Evolutionary conservation across 345 rosid species (phyloP), one percentile per base, ranked within the genome.

Genomic region (Eucalyptus camaldulensis): DNA sequence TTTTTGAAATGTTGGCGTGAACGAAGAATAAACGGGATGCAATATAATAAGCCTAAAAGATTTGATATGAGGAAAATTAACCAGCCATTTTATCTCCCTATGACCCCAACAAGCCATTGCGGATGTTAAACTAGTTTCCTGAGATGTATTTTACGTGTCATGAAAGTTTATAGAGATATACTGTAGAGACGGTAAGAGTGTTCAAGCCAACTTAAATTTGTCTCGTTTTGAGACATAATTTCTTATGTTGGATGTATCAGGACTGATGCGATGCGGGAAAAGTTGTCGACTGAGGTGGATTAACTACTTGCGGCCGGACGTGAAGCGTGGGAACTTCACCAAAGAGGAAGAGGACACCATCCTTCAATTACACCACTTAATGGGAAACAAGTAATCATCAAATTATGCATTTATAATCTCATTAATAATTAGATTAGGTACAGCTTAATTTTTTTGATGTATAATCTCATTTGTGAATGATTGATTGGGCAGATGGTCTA

Each of bases 281-380:
- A 97, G 99, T 86, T 97, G 99, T 89, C 96, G 99, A 58, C 90
- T 97, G 80, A 93, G 99, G 90, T 96, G 99, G 99, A 95, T 95
- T 50, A 97, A 97, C 88, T 97, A 97, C 94, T 91, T 96, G 31
- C 89, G 99, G 83, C 99, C 99, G 21, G 98, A 97, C 89, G 95
- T 96, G 62, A 97, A 94, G 89, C 91, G 99, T 7, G 99, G 99
- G 21, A 94, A 93, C 89, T 96, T 96, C 95, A 95, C 94, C 88
- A 22, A n/a, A 24, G 96, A 94, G 87, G 99, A 96, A 90, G 98
- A 97, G 89, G 95, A 95, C 45, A 88, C 93, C 65, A 92, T 97
- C 80, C 93, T 96, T 10, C 90, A 87, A 76, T 92, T 97, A 6
- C 99, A 95, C 53, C 91, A 92, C 33, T 89, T 91, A 81, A 49